Evolutionary conservation across 2,329 filamentous ascomycete species (phyloP).

Genomic region (Colletotrichum caudatum): DNA sequence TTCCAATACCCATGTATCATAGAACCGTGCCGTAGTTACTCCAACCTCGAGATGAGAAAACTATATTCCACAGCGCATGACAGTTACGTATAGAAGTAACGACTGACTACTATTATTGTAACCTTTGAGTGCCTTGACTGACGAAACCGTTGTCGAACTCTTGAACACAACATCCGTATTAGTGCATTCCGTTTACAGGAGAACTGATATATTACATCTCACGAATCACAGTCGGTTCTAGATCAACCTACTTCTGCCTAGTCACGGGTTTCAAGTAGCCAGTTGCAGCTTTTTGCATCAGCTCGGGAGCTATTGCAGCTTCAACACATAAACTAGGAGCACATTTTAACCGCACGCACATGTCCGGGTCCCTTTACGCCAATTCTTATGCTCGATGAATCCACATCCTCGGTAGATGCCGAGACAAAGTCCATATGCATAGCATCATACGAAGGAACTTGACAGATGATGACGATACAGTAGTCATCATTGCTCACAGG

Average conservation of each 20-base stretch:
- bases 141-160: not conserved
- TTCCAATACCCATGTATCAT: too few species aligned
- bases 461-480: not conserved
- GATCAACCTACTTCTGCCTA: not conserved
- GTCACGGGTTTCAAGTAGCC: conserved; percentile 21
- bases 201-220: not conserved
- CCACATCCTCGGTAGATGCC: conserved; percentile 70
- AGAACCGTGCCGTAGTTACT: too few species aligned
- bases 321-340: not conserved
- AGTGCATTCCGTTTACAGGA: not conserved
- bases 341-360: too few species aligned
- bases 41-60: conserved; percentile 19
- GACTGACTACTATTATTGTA: too few species aligned
- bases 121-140: not conserved
- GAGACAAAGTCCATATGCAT: conserved; percentile 57
- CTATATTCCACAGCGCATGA: too few species aligned
- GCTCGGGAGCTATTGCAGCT: conserved; percentile 18
- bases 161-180: not conserved
- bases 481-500: not conserved
- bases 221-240: not conserved
- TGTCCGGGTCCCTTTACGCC: not conserved
- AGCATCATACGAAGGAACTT: not conserved
- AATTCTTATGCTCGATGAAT: conserved; percentile 71
- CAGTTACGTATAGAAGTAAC: too few species aligned
- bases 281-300: conserved; percentile 14